phyloP scores from a whole-genome alignment of 352 stramenopile genomes.

The Globisporangium paroecandrum region DNA sequence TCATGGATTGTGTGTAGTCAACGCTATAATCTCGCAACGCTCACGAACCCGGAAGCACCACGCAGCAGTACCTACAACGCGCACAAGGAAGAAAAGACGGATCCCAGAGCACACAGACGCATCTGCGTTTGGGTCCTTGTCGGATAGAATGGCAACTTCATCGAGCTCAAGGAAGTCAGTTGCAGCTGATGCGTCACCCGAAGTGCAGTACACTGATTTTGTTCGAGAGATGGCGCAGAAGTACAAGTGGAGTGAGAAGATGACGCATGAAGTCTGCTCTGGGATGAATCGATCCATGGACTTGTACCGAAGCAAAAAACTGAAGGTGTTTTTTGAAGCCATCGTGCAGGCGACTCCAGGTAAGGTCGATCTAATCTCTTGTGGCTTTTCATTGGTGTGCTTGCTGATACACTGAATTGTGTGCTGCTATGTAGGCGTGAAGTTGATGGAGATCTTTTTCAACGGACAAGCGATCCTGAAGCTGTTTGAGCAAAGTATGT shows the following conservation, averaged over 20 bases:
- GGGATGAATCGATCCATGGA: constrained; percentile 38
- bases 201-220: constrained; percentile 29
- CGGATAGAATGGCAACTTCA: neutral
- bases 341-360: constrained; percentile 35
- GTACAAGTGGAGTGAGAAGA: constrained; percentile 32
- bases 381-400: neutral
- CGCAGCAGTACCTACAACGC: neutral
- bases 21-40: constrained; percentile 3
- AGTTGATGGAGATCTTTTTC: constrained; percentile 28
- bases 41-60: neutral
- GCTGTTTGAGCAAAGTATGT: constrained; percentile 42
- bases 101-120: neutral
- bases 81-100: constrained; percentile 10
- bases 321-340: constrained; percentile 35
- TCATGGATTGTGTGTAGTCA: constrained; percentile 1
- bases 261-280: constrained; percentile 28
- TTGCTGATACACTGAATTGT: constrained; percentile 9
- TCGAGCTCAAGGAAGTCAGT: neutral
- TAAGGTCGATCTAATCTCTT: constrained; percentile 9
- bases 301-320: constrained; percentile 38
- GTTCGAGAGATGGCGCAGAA: constrained; percentile 32
- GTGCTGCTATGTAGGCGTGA: constrained; percentile 24
- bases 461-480: constrained; percentile 36
- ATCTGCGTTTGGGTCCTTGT: neutral
- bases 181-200: neutral